These are phyloP conservation scores for Ormosia semicastrata DNA, from an alignment of 306 rosid species.

Conservation along the genomic window DNA sequence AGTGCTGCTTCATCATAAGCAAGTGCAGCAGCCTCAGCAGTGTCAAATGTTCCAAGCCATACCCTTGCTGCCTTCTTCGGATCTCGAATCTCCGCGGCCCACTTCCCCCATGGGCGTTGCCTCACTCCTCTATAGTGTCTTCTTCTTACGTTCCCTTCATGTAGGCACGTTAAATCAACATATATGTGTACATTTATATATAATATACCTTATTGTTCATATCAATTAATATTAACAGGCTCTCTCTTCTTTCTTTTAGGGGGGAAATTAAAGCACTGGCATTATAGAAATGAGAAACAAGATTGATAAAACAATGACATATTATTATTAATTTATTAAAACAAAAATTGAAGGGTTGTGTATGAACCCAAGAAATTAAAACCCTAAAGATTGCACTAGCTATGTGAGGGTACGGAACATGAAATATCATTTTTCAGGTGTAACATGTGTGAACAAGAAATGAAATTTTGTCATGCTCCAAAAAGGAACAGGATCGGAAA, in stretches of 20 bases:
- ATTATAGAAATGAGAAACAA: neutral
- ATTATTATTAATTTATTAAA: neutral
- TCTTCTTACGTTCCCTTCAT: slow-evolving; percentile 43
- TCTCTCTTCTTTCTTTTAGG: neutral
- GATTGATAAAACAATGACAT: neutral
- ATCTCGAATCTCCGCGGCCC: slow-evolving; percentile 93
- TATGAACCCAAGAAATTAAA: neutral
- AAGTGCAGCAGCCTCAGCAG: slow-evolving; percentile 82
- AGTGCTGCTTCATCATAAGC: slow-evolving; percentile 92
- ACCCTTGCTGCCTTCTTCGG: slow-evolving; percentile 80
- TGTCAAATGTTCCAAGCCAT: slow-evolving; percentile 86
- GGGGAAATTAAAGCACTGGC: neutral
- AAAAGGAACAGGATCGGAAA: neutral
- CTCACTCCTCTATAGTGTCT: slow-evolving; percentile 92
- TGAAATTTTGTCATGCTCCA: neutral
- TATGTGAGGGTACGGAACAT: neutral
- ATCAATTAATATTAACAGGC: neutral
- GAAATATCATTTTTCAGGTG: neutral
- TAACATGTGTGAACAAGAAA: neutral
- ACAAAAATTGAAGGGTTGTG: neutral
- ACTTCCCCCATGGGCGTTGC: slow-evolving; percentile 92
- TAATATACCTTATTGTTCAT: neutral
- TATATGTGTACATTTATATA: neutral
- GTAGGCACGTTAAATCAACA: neutral
- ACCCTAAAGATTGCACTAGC: neutral